Conservation (phyloP, 768 basidiomycete genomes). For the Trametes gibbosa region DNA sequence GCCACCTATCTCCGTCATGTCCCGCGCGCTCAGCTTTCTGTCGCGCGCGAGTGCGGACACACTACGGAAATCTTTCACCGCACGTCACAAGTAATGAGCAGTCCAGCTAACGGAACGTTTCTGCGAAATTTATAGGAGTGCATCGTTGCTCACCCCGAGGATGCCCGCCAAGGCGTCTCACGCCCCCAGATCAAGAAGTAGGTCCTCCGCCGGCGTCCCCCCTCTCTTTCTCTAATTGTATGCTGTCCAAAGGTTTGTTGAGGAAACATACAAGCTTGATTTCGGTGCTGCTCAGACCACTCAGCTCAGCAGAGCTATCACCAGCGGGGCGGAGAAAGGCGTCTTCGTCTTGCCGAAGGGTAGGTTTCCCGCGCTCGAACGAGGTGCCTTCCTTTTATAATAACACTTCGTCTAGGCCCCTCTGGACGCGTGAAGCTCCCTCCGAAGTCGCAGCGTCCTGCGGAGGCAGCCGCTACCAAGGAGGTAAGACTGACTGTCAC, state of each 20-base stretch:
- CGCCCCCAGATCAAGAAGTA: conserved; percentile 93
- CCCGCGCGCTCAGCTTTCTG: conserved; percentile 19
- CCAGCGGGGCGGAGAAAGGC: conserved; percentile 77
- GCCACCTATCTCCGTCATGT: conserved; percentile 25
- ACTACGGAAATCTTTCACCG: background rate
- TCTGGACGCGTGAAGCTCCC: conserved; percentile 67
- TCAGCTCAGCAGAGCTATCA: conserved; percentile 79
- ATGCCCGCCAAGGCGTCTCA: conserved; percentile 81
- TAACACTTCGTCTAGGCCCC: conserved; percentile 30
- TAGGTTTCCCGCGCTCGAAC: conserved; percentile 29
- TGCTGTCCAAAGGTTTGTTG: conserved; percentile 64
- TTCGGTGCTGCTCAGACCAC: conserved; percentile 76
- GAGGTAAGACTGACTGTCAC: conserved; percentile 42
- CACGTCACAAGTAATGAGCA: background rate
- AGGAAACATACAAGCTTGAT: conserved; percentile 76
- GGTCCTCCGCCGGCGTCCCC: conserved; percentile 27
- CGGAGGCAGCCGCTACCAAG: conserved; percentile 45
- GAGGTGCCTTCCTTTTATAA: background rate
- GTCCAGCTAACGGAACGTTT: background rate
- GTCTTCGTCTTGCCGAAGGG: conserved; percentile 90
- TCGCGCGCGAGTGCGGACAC: conserved; percentile 4
- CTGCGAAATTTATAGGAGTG: conserved; percentile 60
- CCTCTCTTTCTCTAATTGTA: conserved; percentile 14
- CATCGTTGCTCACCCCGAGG: conserved; percentile 68
- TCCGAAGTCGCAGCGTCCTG: conserved; percentile 50